A percentile compares a stretch with the other conserved stretches of the same genome.
Evolutionary conservation across 495 filamentous ascomycete genomes (phyloP).

Genomic region (Tuber aestivum): DNA sequence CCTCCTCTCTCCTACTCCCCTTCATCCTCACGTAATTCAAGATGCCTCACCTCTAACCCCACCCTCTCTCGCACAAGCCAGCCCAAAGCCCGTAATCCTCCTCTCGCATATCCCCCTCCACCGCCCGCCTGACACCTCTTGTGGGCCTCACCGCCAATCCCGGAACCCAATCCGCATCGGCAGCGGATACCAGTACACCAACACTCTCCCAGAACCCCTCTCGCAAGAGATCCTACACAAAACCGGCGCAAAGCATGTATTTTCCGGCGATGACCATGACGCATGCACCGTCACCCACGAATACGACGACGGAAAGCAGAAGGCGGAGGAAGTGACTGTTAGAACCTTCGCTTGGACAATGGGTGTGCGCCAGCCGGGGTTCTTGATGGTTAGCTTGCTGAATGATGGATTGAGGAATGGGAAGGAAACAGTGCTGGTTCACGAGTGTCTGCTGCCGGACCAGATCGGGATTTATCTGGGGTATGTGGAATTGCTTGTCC

Average conservation of each 20-base stretch:
- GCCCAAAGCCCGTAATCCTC: constrained; percentile 53
- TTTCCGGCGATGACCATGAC: constrained; percentile 94
- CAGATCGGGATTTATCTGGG: constrained; percentile 60
- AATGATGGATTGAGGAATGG: constrained; percentile 63
- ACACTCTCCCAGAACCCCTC: constrained; percentile 69
- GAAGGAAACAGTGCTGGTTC: constrained; percentile 64
- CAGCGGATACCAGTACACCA: constrained; percentile 87
- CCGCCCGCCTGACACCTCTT: constrained; percentile 69
- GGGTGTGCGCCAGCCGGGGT: constrained; percentile 83
- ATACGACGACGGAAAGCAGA: constrained; percentile 50
- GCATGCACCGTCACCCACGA: constrained; percentile 82
- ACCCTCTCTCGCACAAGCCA: not conserved
- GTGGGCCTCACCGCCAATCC: constrained; percentile 75
- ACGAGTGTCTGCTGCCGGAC: constrained; percentile 83
- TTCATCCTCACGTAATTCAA: not conserved
- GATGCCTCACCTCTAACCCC: not conserved
- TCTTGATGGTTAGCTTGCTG: constrained; percentile 79
- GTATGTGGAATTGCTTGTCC: not conserved
- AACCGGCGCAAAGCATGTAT: constrained; percentile 66
- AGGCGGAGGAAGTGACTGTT: constrained; percentile 80
- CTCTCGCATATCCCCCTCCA: constrained; percentile 85
- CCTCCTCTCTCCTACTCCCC: not conserved
- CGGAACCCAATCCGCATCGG: constrained; percentile 71
- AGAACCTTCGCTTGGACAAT: constrained; percentile 89
- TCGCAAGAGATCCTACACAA: constrained; percentile 64